Evolutionary conservation across 495 filamentous ascomycete genomes (phyloP).

Genomic region (Chaetomidium leptoderma): DNA sequence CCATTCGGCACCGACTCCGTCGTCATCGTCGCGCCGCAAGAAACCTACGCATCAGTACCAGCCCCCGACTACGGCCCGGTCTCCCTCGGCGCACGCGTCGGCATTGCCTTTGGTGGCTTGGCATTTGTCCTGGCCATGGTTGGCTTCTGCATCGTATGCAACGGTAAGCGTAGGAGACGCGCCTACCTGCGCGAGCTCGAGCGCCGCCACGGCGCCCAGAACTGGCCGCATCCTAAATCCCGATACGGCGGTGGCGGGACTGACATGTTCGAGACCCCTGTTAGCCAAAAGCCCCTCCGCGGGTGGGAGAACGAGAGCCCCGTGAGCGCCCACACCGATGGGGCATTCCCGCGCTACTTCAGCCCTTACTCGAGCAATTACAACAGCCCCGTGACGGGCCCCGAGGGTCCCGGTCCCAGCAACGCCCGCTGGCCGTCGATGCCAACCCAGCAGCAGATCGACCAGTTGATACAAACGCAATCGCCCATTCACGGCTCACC

Average conservation of each 20-base stretch:
- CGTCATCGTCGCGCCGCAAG: constrained; percentile 39
- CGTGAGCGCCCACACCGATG: constrained; percentile 37
- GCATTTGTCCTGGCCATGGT: constrained; percentile 39
- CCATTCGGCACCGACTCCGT: constrained; percentile 46
- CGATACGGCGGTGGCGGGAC: constrained; percentile 24
- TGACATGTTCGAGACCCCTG: constrained; percentile 47
- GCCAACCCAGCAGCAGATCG: constrained; percentile 23
- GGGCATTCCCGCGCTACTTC: constrained; percentile 44
- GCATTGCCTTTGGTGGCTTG: constrained; percentile 48
- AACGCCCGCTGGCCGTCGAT: constrained; percentile 28
- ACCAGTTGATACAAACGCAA: constrained; percentile 21
- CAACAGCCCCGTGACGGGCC: constrained; percentile 45
- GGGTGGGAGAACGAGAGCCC: constrained; percentile 45
- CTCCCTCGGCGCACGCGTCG: constrained; percentile 47
- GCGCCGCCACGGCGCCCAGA: constrained; percentile 29
- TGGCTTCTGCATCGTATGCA: constrained; percentile 46
- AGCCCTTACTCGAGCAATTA: constrained; percentile 46
- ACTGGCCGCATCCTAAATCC: constrained; percentile 36
- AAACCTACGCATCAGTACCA: constrained; percentile 25
- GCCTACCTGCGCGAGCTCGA: constrained; percentile 41
- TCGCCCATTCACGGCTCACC: constrained; percentile 21
- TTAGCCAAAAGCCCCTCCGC: constrained; percentile 45
- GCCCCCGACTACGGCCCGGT: constrained; percentile 38
- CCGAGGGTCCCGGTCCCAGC: constrained; percentile 31
- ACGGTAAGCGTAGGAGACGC: constrained; percentile 46